Evolutionary conservation across 495 filamentous ascomycete species (phyloP).

Genomic region (Acidomyces sp.): DNA sequence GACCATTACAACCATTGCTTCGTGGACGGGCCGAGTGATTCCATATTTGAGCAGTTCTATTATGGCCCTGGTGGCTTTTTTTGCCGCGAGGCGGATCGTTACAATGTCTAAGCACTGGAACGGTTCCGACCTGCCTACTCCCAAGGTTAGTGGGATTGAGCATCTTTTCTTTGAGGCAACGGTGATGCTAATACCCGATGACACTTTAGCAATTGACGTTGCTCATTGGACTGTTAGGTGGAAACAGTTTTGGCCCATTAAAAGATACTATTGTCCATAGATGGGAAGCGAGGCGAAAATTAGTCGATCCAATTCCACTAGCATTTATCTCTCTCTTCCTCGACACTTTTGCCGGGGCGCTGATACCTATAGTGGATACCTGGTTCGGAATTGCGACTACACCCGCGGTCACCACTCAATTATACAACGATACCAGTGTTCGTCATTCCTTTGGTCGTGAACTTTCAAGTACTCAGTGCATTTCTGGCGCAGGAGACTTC

Average conservation of each 20-base stretch:
- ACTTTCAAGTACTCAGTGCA: neutral
- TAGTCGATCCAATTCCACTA: slow-evolving; percentile 1
- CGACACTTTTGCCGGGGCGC: neutral
- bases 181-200: too few relatives aligned
- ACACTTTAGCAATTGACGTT: neutral
- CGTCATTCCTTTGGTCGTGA: neutral
- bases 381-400: slow-evolving; percentile 2
- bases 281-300: too few relatives aligned
- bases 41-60: slow-evolving; percentile 1
- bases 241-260: neutral
- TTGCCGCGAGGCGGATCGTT: neutral
- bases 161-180: too few relatives aligned
- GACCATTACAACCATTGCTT: slow-evolving; percentile 1
- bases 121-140: neutral
- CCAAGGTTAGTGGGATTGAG: too few relatives aligned
- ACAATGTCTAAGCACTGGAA: neutral
- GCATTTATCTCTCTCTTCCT: neutral
- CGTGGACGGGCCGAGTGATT: neutral
- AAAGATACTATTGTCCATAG: neutral
- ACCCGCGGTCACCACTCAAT: neutral
- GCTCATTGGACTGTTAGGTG: neutral
- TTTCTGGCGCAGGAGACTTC: neutral
- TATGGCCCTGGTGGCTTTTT: slow-evolving; percentile 3
- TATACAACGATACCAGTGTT: neutral
- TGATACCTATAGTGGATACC: neutral